Conservation (phyloP, 192 early-diverging fungal genomes). For the Rhizophagus prolifer region DNA sequence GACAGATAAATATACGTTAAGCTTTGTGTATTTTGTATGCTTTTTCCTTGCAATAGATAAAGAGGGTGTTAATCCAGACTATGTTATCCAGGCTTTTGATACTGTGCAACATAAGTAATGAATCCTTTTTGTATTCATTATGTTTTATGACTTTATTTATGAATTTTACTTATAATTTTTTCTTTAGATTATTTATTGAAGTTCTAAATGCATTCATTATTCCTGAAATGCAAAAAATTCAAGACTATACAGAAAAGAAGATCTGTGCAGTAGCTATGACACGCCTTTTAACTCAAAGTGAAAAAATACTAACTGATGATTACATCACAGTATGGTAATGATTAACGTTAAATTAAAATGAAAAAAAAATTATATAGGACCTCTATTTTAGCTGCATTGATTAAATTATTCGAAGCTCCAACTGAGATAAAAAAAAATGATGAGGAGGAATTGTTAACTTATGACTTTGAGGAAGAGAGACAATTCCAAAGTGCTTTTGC, state of each 20-base stretch:
- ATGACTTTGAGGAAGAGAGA: constrained; percentile 76
- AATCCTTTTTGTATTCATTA: background rate
- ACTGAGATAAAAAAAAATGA: constrained; percentile 44
- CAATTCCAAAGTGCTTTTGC: constrained; percentile 87
- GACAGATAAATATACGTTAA: constrained; percentile 61
- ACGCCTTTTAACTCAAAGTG: constrained; percentile 57
- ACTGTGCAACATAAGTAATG: constrained; percentile 56
- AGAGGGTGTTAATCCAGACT: constrained; percentile 58
- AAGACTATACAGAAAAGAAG: constrained; percentile 60
- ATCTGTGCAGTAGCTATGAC: constrained; percentile 63
- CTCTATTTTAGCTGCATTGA: constrained; percentile 46
- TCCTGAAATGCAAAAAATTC: constrained; percentile 59
- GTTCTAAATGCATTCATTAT: constrained; percentile 65
- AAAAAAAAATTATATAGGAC: constrained; percentile 48
- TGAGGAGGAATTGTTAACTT: constrained; percentile 55
- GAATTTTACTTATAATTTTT: constrained; percentile 34
- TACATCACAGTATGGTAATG: constrained; percentile 45
- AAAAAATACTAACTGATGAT: constrained; percentile 56
- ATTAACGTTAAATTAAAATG: constrained; percentile 24
- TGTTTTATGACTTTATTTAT: constrained; percentile 29
- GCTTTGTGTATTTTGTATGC: constrained; percentile 68
- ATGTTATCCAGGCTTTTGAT: constrained; percentile 58
- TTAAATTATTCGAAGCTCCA: constrained; percentile 62
- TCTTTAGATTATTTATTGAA: constrained; percentile 59
- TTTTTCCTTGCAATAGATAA: constrained; percentile 66